Evolutionary conservation across 2,329 filamentous ascomycete genomes (phyloP).

Genomic region (Cordyceps militaris): DNA sequence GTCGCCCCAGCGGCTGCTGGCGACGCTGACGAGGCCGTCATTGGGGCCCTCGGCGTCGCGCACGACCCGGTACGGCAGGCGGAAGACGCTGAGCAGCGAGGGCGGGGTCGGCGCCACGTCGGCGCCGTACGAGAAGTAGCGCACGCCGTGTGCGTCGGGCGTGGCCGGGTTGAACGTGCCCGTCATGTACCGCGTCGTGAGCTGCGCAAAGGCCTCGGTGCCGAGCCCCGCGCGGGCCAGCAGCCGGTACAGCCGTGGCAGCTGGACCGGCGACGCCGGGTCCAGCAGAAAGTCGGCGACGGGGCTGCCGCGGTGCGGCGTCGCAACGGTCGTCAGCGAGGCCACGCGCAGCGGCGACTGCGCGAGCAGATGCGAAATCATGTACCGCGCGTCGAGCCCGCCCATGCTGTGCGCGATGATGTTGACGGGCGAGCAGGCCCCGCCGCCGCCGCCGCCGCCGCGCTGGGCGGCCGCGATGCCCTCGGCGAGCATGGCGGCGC

Average conservation of each 20-base stretch:
- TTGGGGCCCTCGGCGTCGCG: constrained; percentile 49
- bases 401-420: constrained; percentile 68
- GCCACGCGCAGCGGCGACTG: constrained; percentile 35
- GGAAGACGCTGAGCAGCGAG: constrained; percentile 59
- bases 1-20: constrained; percentile 53
- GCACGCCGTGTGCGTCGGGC: constrained; percentile 44
- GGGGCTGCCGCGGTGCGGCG: constrained; percentile 47
- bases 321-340: constrained; percentile 48
- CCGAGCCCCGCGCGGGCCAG: constrained; percentile 46
- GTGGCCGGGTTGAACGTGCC: constrained; percentile 52
- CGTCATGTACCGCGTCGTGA: constrained; percentile 52
- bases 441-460: no score
- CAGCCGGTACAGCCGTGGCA: constrained; percentile 49
- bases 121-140: constrained; percentile 58
- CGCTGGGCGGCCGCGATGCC: constrained; percentile 41
- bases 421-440: constrained; percentile 69
- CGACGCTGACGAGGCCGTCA: constrained; percentile 61
- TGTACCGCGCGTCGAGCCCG: constrained; percentile 57
- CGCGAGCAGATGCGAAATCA: constrained; percentile 51
- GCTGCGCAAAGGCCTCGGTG: constrained; percentile 53
- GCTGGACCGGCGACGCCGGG: constrained; percentile 33
- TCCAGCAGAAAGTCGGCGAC: constrained; percentile 49
- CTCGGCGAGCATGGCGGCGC: constrained; percentile 49
- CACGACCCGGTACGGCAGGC: constrained; percentile 45
- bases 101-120: constrained; percentile 40